Conservation (phyloP, 164 flowering plant species). For the Vitis vinifera region DNA sequence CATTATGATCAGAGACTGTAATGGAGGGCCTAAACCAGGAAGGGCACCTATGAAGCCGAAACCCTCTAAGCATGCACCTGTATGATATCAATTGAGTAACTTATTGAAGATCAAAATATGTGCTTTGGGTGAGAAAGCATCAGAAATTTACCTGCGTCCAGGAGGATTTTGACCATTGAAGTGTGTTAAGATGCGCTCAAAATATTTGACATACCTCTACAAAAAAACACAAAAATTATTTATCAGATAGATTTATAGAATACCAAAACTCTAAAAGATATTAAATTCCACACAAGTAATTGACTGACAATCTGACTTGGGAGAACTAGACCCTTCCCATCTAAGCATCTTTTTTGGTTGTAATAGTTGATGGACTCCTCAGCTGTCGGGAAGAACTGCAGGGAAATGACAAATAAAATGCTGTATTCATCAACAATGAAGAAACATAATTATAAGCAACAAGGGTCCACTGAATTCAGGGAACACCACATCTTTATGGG, state of each 20-base stretch:
- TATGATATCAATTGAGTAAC: slow-evolving; percentile 17
- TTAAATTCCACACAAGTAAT: background rate
- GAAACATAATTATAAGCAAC: background rate
- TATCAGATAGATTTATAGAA: slow-evolving; percentile 18
- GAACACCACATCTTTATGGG: background rate
- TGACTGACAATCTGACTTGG: slow-evolving; percentile 98
- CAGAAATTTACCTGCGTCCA: slow-evolving; percentile 69
- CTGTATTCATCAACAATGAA: background rate
- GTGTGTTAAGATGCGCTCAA: slow-evolving; percentile 68
- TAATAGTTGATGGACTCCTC: slow-evolving; percentile 90
- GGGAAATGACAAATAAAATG: slow-evolving; percentile 12
- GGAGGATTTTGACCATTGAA: slow-evolving; percentile 88
- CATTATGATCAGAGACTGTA: slow-evolving; percentile 89
- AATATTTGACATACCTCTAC: slow-evolving; percentile 95
- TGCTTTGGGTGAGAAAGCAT: background rate
- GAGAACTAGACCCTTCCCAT: slow-evolving; percentile 92
- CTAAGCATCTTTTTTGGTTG: slow-evolving; percentile 96
- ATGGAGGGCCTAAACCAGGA: slow-evolving; percentile 95
- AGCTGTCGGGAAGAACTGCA: slow-evolving; percentile 92
- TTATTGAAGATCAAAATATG: background rate
- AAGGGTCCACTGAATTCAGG: background rate
- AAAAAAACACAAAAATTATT: slow-evolving; percentile 12
- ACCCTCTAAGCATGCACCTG: slow-evolving; percentile 99
- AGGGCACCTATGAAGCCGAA: slow-evolving; percentile 93
- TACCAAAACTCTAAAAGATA: background rate